phyloP scores from a whole-genome alignment of 2,329 filamentous ascomycete genomes.

The Phoma sp. region DNA sequence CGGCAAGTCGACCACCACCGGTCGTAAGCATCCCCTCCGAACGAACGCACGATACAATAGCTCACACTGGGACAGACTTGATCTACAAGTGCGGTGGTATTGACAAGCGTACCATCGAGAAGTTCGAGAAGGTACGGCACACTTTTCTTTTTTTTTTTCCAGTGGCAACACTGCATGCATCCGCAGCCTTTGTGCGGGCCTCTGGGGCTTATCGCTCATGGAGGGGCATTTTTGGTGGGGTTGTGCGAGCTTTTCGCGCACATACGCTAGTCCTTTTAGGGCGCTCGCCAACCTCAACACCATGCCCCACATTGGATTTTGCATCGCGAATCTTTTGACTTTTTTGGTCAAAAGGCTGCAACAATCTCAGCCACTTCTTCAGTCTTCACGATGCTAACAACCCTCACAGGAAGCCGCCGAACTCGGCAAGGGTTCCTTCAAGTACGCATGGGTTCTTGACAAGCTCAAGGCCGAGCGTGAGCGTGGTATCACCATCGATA shows the following conservation, averaged over 20 bases:
- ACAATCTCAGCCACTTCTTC: not conserved
- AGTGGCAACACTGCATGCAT: constrained; percentile 14
- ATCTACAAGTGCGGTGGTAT: constrained; percentile 99
- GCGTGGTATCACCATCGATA: constrained; percentile 99
- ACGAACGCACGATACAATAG: constrained; percentile 35
- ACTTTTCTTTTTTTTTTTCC: constrained; percentile 29
- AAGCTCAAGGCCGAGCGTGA: constrained; percentile 99
- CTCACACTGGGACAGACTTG: constrained; percentile 69
- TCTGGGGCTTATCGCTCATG: constrained; percentile 36
- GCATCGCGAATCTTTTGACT: constrained; percentile 14
- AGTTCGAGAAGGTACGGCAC: constrained; percentile 97
- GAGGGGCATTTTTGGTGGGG: constrained; percentile 52
- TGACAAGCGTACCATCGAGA: constrained; percentile 99
- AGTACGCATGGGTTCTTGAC: constrained; percentile 99
- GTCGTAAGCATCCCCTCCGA: constrained; percentile 65
- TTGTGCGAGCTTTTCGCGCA: constrained; percentile 48
- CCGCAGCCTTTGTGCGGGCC: constrained; percentile 30
- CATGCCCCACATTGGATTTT: constrained; percentile 40
- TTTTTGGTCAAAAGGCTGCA: not conserved
- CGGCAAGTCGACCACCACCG: constrained; percentile 96
- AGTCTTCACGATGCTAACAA: constrained; percentile 47
- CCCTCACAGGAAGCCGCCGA: constrained; percentile 87
- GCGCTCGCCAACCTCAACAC: constrained; percentile 41
- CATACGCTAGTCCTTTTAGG: constrained; percentile 44
- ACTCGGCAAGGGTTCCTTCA: constrained; percentile 99